Evolutionary conservation across 495 filamentous ascomycete genomes (phyloP).

Genomic region (Aspergillus taichungensis): DNA sequence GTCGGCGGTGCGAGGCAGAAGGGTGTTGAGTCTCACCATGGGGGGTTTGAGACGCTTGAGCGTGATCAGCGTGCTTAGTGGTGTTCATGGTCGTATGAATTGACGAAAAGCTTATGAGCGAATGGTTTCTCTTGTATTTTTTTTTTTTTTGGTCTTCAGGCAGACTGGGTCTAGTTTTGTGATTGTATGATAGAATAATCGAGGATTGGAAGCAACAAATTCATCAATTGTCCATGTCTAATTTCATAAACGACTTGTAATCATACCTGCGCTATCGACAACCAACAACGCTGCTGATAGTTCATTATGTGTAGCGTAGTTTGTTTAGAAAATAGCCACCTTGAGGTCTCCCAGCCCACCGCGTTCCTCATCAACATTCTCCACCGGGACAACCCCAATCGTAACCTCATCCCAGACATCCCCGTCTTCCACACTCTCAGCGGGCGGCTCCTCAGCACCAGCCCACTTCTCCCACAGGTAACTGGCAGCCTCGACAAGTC

Average conservation of each 20-base stretch:
- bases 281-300: too few relatives aligned
- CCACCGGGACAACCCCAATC: constrained; percentile 2
- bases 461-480: constrained; percentile 11
- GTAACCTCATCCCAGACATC: constrained; percentile 1
- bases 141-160: background rate
- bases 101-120: constrained; percentile 8
- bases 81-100: constrained; percentile 4
- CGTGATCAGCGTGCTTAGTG: constrained; percentile 36
- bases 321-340: too few relatives aligned
- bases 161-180: constrained; percentile 10
- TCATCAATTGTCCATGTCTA: too few relatives aligned
- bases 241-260: too few relatives aligned
- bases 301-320: too few relatives aligned
- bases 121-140: constrained; percentile 10
- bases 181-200: constrained; percentile 6
- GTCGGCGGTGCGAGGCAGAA: constrained; percentile 33
- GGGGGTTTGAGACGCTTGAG: constrained; percentile 34
- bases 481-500: constrained; percentile 16
- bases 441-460: background rate
- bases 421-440: background rate
- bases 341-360: background rate
- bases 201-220: too few relatives aligned
- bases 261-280: too few relatives aligned
- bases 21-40: constrained; percentile 23
- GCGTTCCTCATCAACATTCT: constrained; percentile 11